Evolutionary conservation across 163 green algal species (phyloP).

Genomic region (Prototheca wickerhamii): DNA sequence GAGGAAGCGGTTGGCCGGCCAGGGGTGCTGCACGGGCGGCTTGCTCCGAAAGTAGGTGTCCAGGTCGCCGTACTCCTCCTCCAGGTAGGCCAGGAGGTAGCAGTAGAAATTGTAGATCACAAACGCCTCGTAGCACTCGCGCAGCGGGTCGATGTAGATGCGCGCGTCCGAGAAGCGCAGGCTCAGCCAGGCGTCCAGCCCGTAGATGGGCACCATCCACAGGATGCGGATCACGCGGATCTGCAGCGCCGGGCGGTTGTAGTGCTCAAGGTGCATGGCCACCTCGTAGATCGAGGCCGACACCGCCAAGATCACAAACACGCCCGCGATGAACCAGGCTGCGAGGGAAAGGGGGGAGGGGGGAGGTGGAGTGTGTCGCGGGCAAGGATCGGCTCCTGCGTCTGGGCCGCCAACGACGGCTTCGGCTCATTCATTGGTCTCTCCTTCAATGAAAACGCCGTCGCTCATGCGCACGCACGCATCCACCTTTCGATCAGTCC

Average conservation of each 20-base stretch:
- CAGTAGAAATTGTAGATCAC: slow-evolving; percentile 94
- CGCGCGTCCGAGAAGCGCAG: slow-evolving; percentile 66
- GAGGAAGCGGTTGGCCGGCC: slow-evolving; percentile 31
- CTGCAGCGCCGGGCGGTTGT: slow-evolving; percentile 80
- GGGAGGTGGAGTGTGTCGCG: too few species aligned
- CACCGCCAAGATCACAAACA: slow-evolving; percentile 87
- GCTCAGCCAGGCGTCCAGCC: slow-evolving; percentile 73
- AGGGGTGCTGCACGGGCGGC: slow-evolving; percentile 30
- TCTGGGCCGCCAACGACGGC: background rate
- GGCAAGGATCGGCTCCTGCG: too few species aligned
- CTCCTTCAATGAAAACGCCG: too few species aligned
- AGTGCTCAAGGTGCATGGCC: slow-evolving; percentile 92
- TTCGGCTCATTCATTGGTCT: too few species aligned
- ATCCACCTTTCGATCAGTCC: too few species aligned
- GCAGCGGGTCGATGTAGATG: slow-evolving; percentile 75
- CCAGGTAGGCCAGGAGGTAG: slow-evolving; percentile 78
- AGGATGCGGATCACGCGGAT: slow-evolving; percentile 74
- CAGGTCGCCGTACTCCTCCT: slow-evolving; percentile 68
- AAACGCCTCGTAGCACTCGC: slow-evolving; percentile 92
- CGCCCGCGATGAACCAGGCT: slow-evolving; percentile 84
- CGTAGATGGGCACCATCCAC: slow-evolving; percentile 87
- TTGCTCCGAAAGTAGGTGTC: slow-evolving; percentile 62
- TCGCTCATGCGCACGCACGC: too few species aligned
- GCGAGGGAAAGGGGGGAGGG: slow-evolving; percentile 7
- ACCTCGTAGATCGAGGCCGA: slow-evolving; percentile 88